A percentile compares a stretch with the other conserved stretches of the same genome.
These are phyloP conservation scores for Schwanniomyces polymorphus DNA, from an alignment of 805 yeast species.

Conservation along the genomic window DNA sequence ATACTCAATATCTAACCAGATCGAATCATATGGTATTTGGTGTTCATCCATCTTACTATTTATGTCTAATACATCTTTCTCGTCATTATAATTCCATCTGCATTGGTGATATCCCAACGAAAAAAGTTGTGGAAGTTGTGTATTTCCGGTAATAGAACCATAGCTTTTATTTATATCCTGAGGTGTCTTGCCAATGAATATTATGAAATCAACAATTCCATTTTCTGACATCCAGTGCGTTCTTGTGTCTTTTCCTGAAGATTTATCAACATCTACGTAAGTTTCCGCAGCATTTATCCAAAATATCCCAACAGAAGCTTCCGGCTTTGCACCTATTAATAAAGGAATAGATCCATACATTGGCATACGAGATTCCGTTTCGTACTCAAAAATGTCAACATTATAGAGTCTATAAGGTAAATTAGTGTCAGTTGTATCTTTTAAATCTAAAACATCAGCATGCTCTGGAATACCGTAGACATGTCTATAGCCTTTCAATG, in stretches of 20 bases:
- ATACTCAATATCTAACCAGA: conserved; percentile 95
- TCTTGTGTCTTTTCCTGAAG: conserved; percentile 25
- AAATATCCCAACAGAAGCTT: conserved; percentile 69
- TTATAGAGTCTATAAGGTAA: conserved; percentile 84
- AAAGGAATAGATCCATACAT: conserved; percentile 97
- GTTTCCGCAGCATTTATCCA: conserved; percentile 96
- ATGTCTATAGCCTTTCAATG: conserved; percentile 57
- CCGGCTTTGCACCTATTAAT: conserved; percentile 65
- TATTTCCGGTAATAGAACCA: conserved; percentile 69
- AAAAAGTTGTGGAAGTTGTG: conserved; percentile 72
- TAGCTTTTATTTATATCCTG: conserved; percentile 57
- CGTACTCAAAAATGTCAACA: conserved; percentile 95
- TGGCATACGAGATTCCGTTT: conserved; percentile 74
- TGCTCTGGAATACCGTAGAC: conserved; percentile 98
- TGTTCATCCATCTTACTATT: conserved; percentile 66
- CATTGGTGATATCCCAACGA: conserved; percentile 94
- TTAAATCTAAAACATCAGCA: conserved; percentile 74
- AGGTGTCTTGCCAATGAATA: conserved; percentile 63
- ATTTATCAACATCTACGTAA: conserved; percentile 67
- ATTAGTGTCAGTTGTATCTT: conserved; percentile 61
- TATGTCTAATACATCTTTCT: conserved; percentile 78
- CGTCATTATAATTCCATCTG: conserved; percentile 95
- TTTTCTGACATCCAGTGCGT: conserved; percentile 95
- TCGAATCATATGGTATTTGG: conserved; percentile 81
- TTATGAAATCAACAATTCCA: conserved; percentile 76